Conservation (phyloP, 192 early-diverging fungal genomes). For the Entomortierella parvispora region DNA sequence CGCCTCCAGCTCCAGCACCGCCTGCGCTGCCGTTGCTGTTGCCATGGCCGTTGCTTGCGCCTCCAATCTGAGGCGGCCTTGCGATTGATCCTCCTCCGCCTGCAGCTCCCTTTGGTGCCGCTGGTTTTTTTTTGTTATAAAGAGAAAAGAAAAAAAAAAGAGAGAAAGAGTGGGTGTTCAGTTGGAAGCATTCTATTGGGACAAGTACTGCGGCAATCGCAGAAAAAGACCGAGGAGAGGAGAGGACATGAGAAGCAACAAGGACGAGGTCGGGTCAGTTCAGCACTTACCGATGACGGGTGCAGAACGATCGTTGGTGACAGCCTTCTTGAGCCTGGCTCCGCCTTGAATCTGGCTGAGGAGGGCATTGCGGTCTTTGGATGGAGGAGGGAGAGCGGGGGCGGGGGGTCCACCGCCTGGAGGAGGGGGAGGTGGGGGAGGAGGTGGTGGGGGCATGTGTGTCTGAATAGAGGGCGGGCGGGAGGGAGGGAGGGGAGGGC, state of each 20-base stretch:
- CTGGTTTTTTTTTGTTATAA: slow-evolving; percentile 9
- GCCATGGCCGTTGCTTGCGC: slow-evolving; percentile 17
- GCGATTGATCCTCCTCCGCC: slow-evolving; percentile 34
- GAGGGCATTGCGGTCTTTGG: slow-evolving; percentile 63
- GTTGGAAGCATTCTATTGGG: too few relatives aligned
- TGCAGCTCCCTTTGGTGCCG: slow-evolving; percentile 13
- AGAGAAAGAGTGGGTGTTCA: too few relatives aligned
- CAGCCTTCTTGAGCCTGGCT: slow-evolving; percentile 69
- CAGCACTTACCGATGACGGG: slow-evolving; percentile 59
- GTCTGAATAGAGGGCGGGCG: neutral
- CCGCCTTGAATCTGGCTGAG: slow-evolving; percentile 81
- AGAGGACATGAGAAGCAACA: too few relatives aligned
- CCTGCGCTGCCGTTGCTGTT: slow-evolving; percentile 13
- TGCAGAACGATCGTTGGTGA: slow-evolving; percentile 78
- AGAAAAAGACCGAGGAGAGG: neutral
- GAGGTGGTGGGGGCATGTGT: slow-evolving; percentile 53
- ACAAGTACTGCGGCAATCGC: too few relatives aligned
- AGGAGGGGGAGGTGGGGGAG: slow-evolving; percentile 53
- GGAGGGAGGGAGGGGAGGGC: neutral
- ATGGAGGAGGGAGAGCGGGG: slow-evolving; percentile 17
- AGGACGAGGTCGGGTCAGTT: too few relatives aligned
- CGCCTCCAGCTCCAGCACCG: slow-evolving; percentile 48
- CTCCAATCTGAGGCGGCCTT: slow-evolving; percentile 41
- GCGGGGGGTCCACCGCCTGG: slow-evolving; percentile 43
- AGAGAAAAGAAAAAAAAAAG: neutral